Percentiles rank a stretch among this genome's conserved stretches.
These are phyloP conservation scores for Ogataea paraovalis DNA, from an alignment of 805 yeast species.

Conservation along the genomic window DNA sequence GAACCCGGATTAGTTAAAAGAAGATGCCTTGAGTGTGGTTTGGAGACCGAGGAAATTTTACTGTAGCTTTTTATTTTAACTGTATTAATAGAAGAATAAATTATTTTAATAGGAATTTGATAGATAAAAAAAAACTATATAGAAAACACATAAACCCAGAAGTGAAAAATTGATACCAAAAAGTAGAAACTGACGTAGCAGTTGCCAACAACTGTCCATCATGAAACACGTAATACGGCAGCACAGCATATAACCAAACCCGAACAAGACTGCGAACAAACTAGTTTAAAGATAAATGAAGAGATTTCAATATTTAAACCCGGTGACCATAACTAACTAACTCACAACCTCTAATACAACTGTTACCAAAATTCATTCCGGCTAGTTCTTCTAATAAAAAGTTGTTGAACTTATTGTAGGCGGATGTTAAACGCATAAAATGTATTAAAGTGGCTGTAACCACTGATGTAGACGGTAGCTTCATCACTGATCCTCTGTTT, in stretches of 20 bases:
- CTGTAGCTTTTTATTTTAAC: constrained; percentile 25
- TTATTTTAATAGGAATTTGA: too few relatives aligned
- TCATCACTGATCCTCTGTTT: constrained; percentile 5
- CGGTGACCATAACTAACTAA: constrained; percentile 15
- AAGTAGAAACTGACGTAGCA: too few relatives aligned
- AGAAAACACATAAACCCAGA: neutral
- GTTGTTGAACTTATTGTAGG: constrained; percentile 18
- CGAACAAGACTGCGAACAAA: too few relatives aligned
- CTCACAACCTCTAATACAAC: constrained; percentile 21
- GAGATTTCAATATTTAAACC: constrained; percentile 1
- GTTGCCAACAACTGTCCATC: too few relatives aligned
- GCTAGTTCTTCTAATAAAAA: constrained; percentile 15
- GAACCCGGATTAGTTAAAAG: constrained; percentile 40
- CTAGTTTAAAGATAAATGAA: too few relatives aligned
- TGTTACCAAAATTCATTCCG: constrained; percentile 6
- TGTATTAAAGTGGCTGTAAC: constrained; percentile 20
- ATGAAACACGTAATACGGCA: neutral
- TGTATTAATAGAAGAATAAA: neutral
- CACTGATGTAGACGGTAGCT: constrained; percentile 18
- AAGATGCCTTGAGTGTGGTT: constrained; percentile 76
- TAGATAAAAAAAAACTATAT: neutral
- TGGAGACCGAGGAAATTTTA: constrained; percentile 74
- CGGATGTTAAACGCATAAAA: constrained; percentile 22
- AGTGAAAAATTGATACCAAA: neutral
- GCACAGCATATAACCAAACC: too few relatives aligned